phyloP scores from a whole-genome alignment of 352 stramenopile genomes.

The Discostella stelligera region DNA sequence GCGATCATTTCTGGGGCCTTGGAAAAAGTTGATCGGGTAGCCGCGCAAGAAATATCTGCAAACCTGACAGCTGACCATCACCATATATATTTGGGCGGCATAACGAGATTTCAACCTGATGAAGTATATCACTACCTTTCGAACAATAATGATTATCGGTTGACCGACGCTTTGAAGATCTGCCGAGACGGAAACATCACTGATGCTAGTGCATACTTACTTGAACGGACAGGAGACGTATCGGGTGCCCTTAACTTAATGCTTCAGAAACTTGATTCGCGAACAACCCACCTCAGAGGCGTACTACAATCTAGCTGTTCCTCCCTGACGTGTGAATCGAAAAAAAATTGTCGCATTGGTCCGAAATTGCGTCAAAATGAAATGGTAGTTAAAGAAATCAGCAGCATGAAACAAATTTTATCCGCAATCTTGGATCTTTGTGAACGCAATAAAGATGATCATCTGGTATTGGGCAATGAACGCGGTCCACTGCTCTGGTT shows the following conservation, averaged over 20 bases:
- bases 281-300: conserved; percentile 89
- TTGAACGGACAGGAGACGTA: conserved; percentile 91
- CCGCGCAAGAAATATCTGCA: conserved; percentile 56
- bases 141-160: conserved; percentile 67
- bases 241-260: conserved; percentile 91
- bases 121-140: conserved; percentile 73
- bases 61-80: conserved; percentile 67
- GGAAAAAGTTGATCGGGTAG: conserved; percentile 54
- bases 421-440: conserved; percentile 90
- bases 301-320: conserved; percentile 84
- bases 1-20: conserved; percentile 69
- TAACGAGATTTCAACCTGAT: conserved; percentile 71
- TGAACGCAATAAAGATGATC: conserved; percentile 86
- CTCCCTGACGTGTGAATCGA: conserved; percentile 32
- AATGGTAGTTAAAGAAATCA: conserved; percentile 57
- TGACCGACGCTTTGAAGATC: conserved; percentile 67
- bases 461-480: conserved; percentile 46
- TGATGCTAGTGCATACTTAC: conserved; percentile 87
- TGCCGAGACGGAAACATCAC: conserved; percentile 75
- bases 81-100: conserved; percentile 63
- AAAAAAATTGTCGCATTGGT: not conserved
- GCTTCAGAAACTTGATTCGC: conserved; percentile 89
- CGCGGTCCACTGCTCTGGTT: conserved; percentile 94
- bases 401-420: conserved; percentile 86
- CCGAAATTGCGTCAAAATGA: conserved; percentile 30